Percentiles rank a stretch among this genome's conserved stretches.
Evolutionary conservation across 768 basidiomycete species (phyloP).

Genomic region (Lepiota subincarnata): DNA sequence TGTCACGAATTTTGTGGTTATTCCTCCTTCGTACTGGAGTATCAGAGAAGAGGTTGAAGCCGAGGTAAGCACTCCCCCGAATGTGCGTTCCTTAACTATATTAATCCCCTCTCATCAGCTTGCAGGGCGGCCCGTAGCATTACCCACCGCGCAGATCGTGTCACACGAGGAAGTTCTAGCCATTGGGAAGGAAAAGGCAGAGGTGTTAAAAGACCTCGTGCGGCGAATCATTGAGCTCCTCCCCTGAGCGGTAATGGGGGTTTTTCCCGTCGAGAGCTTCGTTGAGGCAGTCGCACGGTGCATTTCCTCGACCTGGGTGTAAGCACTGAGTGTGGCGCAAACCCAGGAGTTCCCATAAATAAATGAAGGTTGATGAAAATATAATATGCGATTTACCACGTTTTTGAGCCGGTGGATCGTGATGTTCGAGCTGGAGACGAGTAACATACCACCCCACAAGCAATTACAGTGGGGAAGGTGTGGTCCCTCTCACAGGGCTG

Average conservation of each 20-base stretch:
- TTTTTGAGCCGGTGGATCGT: too few species aligned
- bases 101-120: conserved; percentile 37
- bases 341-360: too few species aligned
- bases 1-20: conserved; percentile 83
- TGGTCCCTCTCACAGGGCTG: background rate
- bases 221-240: conserved; percentile 48
- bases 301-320: background rate
- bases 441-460: too few species aligned
- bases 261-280: too few species aligned
- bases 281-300: too few species aligned
- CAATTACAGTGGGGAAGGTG: background rate
- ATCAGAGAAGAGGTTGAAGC: conserved; percentile 73
- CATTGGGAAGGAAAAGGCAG: conserved; percentile 62
- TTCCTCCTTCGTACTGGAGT: conserved; percentile 60
- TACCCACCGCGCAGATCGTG: conserved; percentile 43
- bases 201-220: conserved; percentile 69
- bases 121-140: conserved; percentile 47
- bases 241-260: background rate
- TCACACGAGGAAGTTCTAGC: conserved; percentile 79
- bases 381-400: too few species aligned
- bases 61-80: conserved; percentile 46
- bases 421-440: too few species aligned
- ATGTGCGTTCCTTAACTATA: background rate
- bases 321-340: too few species aligned
- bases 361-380: too few species aligned